Evolutionary conservation across 2,329 filamentous ascomycete genomes (phyloP).

Genomic region (Colletotrichum abscissum): DNA sequence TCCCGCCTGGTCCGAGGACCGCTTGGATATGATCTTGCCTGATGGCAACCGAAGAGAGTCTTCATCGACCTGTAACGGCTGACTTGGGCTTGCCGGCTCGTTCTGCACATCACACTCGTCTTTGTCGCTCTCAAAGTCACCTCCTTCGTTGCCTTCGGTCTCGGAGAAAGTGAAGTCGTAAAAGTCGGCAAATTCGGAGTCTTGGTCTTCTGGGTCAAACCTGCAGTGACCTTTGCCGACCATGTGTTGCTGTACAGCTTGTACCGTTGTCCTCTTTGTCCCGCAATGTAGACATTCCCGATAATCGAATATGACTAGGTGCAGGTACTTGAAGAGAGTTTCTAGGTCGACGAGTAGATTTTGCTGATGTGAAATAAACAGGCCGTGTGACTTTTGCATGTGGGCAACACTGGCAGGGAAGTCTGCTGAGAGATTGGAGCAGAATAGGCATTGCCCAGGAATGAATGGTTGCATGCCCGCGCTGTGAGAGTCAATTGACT

Average conservation of each 20-base stretch:
- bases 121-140: conserved; percentile 21
- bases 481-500: neutral
- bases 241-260: conserved; percentile 64
- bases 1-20: conserved; percentile 23
- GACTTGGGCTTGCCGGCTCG: neutral
- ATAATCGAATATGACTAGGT: conserved; percentile 59
- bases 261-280: conserved; percentile 50
- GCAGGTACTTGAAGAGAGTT: conserved; percentile 58
- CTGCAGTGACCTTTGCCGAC: conserved; percentile 58
- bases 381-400: conserved; percentile 60
- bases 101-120: neutral
- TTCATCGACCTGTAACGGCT: conserved; percentile 37
- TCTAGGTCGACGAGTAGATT: conserved; percentile 57
- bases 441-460: conserved; percentile 55
- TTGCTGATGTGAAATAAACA: conserved; percentile 53
- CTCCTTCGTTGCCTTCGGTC: conserved; percentile 28
- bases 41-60: conserved; percentile 48
- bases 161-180: conserved; percentile 41
- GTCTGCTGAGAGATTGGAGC: conserved; percentile 41
- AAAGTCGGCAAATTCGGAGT: conserved; percentile 53
- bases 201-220: conserved; percentile 48
- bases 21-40: conserved; percentile 47
- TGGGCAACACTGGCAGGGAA: conserved; percentile 54
- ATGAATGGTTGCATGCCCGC: conserved; percentile 38
- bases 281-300: conserved; percentile 63